Conservation (phyloP, 2,329 filamentous ascomycete species). For the Xylariaceae sp. region DNA sequence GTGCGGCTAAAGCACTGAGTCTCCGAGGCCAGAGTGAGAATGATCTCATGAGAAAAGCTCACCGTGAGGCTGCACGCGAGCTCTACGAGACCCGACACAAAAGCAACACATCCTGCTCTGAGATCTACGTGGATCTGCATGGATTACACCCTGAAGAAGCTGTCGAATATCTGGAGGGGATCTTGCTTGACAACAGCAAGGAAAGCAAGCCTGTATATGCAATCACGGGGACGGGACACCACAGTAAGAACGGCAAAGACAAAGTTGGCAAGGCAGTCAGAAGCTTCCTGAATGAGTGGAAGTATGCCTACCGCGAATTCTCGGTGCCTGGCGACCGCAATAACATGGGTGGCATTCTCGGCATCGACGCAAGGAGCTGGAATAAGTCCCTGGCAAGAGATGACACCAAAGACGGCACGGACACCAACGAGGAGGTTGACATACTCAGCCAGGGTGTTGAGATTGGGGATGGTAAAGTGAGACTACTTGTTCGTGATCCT, state of each 20-base stretch:
- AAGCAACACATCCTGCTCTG: constrained; percentile 51
- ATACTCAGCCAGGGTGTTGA: constrained; percentile 62
- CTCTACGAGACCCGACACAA: constrained; percentile 93
- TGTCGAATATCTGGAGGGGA: constrained; percentile 84
- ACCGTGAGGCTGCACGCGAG: constrained; percentile 85
- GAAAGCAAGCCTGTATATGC: constrained; percentile 78
- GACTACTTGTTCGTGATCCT: constrained; percentile 57
- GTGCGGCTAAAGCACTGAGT: constrained; percentile 90
- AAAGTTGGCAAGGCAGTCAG: constrained; percentile 95
- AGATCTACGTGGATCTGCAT: constrained; percentile 93
- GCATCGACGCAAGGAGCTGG: constrained; percentile 62
- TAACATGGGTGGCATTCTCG: constrained; percentile 70
- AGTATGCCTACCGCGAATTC: constrained; percentile 93
- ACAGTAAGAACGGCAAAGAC: constrained; percentile 98
- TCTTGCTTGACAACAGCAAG: constrained; percentile 74
- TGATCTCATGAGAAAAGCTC: constrained; percentile 92
- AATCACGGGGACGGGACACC: constrained; percentile 93
- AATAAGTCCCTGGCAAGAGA: constrained; percentile 55
- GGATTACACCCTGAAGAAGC: constrained; percentile 98
- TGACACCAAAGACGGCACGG: constrained; percentile 36
- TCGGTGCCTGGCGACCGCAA: constrained; percentile 89
- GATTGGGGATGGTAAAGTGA: constrained; percentile 62
- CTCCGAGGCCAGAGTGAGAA: constrained; percentile 95
- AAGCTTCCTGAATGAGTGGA: constrained; percentile 88
- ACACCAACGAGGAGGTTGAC: constrained; percentile 43